Evolutionary conservation across 2,329 filamentous ascomycete genomes (phyloP), one percentile per base, ranked within the genome.

Genomic region (Coniochaeta ligniaria): DNA sequence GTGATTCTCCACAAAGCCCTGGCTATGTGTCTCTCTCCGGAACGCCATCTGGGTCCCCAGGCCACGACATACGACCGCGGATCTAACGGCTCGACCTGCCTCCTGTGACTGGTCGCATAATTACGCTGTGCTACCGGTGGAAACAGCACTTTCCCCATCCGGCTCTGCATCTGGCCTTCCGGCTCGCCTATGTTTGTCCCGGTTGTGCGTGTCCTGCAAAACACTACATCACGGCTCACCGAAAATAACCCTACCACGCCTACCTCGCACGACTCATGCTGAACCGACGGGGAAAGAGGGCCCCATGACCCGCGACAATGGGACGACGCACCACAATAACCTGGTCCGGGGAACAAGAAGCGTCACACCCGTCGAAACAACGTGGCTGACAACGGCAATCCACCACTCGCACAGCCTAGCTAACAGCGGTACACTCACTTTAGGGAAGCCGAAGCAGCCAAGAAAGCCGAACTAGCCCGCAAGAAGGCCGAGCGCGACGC

Each of bases 401-500:
- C 24, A 17, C 3, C 6, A 52, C 47, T 17, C 6, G 20, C 20
- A 22, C 45, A 52, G 2, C 8, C 47, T 31, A 31, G 24, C 43
- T 47, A 47, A 47, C 43, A 22, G 4, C 24, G 26, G 12, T 31
- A 52, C 47, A 12, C 43, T 47, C 47, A 9, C 33, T 56, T 56
- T 67, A 96, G 93, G 72, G 92, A 96, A 68, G 88, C 89, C 38
- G 92, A 93, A 59, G 90, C 89, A 57, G 87, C 87, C 57, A 96
- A 94, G 76, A 92, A 90, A 67, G 89, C 89, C 60, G 91, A 96
- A 71, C 84, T 82, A 60, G 90, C 90, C 2, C 86, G 88, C 60
- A 96, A 96, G 77, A 98, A 96, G 77, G 94, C 93, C 58, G 95
- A 98, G 73, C 89, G 89, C 57, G 93, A 96, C 1, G 91, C 93